Evolutionary conservation across 495 filamentous ascomycete species (phyloP).

Genomic region (Friedmanniomyces endolithicus): DNA sequence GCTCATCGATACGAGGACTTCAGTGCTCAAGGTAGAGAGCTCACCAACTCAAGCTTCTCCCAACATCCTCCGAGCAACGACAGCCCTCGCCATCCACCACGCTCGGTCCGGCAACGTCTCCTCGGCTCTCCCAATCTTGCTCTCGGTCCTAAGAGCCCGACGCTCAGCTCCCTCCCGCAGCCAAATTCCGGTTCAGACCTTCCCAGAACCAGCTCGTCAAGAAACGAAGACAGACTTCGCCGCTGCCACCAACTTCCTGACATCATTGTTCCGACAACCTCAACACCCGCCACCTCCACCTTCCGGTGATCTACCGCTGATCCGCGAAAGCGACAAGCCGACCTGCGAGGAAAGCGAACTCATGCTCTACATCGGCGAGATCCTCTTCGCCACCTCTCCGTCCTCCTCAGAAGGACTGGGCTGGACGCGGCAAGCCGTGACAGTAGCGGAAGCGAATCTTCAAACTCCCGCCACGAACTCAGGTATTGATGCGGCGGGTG

Average conservation of each 20-base stretch:
- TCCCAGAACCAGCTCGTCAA: background rate
- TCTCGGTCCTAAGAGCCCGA: slow-evolving; percentile 70
- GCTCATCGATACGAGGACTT: slow-evolving; percentile 48
- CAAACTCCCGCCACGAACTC: background rate
- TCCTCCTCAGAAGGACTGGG: slow-evolving; percentile 12
- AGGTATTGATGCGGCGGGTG: background rate
- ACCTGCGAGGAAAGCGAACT: slow-evolving; percentile 71
- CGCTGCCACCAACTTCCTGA: slow-evolving; percentile 12
- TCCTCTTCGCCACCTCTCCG: slow-evolving; percentile 54
- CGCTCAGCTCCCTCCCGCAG: slow-evolving; percentile 33
- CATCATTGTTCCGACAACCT: slow-evolving; percentile 5
- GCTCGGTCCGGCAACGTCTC: slow-evolving; percentile 51
- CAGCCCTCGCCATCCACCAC: slow-evolving; percentile 62
- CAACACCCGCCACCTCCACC: slow-evolving; percentile 52
- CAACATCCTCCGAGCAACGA: slow-evolving; percentile 63
- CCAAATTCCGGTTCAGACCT: background rate
- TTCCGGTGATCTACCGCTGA: slow-evolving; percentile 52
- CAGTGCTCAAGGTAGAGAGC: slow-evolving; percentile 43
- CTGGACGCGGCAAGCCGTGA: slow-evolving; percentile 21
- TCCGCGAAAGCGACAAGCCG: slow-evolving; percentile 44
- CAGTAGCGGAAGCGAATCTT: slow-evolving; percentile 16
- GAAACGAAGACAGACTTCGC: slow-evolving; percentile 7
- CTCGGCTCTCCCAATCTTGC: slow-evolving; percentile 67
- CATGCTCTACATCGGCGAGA: slow-evolving; percentile 86
- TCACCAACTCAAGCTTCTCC: slow-evolving; percentile 42